phyloP scores from a whole-genome alignment of 805 yeast genomes.

The Candida patagonica region DNA sequence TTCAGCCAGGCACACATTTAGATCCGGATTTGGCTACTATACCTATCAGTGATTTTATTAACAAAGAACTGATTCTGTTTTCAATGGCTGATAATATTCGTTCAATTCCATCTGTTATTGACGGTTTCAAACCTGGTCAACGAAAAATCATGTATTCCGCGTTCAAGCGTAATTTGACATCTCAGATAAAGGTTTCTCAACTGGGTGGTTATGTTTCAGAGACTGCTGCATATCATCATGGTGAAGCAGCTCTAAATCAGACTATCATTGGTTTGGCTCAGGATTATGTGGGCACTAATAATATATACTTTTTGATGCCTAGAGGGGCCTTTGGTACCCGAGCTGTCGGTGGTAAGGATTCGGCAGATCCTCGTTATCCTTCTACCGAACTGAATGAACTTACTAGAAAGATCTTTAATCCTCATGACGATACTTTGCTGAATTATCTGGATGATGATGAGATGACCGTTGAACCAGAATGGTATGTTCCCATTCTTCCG shows the following conservation, averaged over 20 bases:
- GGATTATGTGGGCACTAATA: conserved; percentile 87
- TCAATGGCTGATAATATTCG: conserved; percentile 95
- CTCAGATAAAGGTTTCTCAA: conserved; percentile 83
- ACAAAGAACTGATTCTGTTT: conserved; percentile 87
- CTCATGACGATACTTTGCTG: conserved; percentile 69
- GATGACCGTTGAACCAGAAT: conserved; percentile 86
- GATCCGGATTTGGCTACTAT: conserved; percentile 69
- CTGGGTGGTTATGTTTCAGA: conserved; percentile 84
- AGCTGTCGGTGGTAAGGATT: conserved; percentile 95
- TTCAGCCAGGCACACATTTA: conserved; percentile 81
- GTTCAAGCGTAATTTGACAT: conserved; percentile 65
- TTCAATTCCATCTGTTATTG: conserved; percentile 88
- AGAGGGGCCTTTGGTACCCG: conserved; percentile 96
- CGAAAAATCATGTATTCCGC: conserved; percentile 86
- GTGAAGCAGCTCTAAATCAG: conserved; percentile 78
- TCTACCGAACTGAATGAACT: conserved; percentile 73
- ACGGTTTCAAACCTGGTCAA: conserved; percentile 96
- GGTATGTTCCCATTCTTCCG: conserved; percentile 91
- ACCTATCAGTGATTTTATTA: conserved; percentile 89
- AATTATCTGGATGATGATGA: conserved; percentile 87
- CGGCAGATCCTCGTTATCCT: conserved; percentile 96
- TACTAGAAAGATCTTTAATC: conserved; percentile 67
- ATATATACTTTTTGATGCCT: conserved; percentile 74
- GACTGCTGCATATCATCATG: conserved; percentile 91
- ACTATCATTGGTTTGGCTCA: conserved; percentile 94